phyloP scores from a whole-genome alignment of 1,284 basidiomycete species.

The Trametes pubescens region DNA sequence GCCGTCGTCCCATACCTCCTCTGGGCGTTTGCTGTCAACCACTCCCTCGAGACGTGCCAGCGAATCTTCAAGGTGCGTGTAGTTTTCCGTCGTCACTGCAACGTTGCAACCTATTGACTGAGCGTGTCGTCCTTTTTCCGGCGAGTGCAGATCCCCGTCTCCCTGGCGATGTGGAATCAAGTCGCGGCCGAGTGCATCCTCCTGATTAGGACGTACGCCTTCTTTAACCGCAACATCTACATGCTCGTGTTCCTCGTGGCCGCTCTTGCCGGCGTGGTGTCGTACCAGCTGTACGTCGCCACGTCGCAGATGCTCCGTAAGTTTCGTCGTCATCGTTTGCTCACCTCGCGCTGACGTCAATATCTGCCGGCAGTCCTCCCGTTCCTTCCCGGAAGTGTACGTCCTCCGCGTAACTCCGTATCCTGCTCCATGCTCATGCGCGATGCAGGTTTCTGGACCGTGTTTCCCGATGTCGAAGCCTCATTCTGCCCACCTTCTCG shows the following conservation, averaged over 20 bases:
- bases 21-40: conserved; percentile 74
- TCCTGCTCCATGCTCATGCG: neutral
- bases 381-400: conserved; percentile 56
- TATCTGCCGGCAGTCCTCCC: conserved; percentile 58
- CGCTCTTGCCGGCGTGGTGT: conserved; percentile 71
- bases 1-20: conserved; percentile 77
- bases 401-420: neutral
- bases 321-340: conserved; percentile 35
- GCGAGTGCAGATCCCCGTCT: conserved; percentile 68
- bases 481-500: conserved; percentile 79
- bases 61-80: conserved; percentile 67
- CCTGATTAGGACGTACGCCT: conserved; percentile 82
- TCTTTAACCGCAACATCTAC: conserved; percentile 79
- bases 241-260: conserved; percentile 61
- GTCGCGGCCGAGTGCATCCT: conserved; percentile 81
- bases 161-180: conserved; percentile 86
- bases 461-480: conserved; percentile 81
- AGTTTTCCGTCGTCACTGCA: neutral
- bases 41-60: conserved; percentile 65
- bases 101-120: conserved; percentile 8
- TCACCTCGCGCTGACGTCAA: neutral
- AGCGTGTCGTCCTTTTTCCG: neutral
- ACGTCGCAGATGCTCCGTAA: conserved; percentile 77
- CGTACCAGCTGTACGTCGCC: conserved; percentile 82
- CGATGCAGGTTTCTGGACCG: conserved; percentile 58